Evolutionary conservation across 176 grass and related monocot species (phyloP), one percentile per base, ranked within the genome.

Genomic region (Stipa capillata): DNA sequence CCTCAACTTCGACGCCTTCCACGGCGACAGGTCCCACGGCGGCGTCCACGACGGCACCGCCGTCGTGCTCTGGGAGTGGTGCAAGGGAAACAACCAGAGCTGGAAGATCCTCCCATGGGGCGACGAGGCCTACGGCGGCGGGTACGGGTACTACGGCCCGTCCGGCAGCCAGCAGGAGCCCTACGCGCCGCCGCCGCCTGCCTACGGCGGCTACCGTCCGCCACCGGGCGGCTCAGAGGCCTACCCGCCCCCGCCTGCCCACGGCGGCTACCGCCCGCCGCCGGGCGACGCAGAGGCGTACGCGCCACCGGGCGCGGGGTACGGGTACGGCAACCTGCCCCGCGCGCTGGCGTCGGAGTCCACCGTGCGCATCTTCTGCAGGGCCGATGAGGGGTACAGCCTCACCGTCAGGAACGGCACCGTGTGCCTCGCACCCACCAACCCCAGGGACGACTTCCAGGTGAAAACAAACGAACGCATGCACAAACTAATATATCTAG

Each of bases 1-100:
- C 68, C 81, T 95, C 58, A 92, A 89, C 93, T 92, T 95, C 2
- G 93, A 95, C 66, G 93, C 89, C 25, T 68, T 88, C 63, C 76
- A 92, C 74, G 89, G 93, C 36, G 93, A 95, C 81, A 92, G 83
- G 87, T 17, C 49, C 61, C 89, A 95, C 66, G 93, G 89, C 34
- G 92, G 92, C 37, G 89, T 95, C 0, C 84, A 49, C 71, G 92
- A 95, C 50, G 93, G 90, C 61, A 96, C 93, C 64, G 31, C 28
- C 34, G 14, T 97, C 40, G 90, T 97, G 31, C 90, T 97, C 24
- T 97, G 93, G 93, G 88, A 90, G 79, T 97, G 87, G 87, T 51
- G 27, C 79, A 91, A 97, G 82, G 90, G 90, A 0, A 70, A 77
- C 18, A 96, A 92, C 87, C 93, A 96, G 87, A 52, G 84, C 73